phyloP scores from a whole-genome alignment of 2,329 filamentous ascomycete species.

The Zalaria obscura region DNA sequence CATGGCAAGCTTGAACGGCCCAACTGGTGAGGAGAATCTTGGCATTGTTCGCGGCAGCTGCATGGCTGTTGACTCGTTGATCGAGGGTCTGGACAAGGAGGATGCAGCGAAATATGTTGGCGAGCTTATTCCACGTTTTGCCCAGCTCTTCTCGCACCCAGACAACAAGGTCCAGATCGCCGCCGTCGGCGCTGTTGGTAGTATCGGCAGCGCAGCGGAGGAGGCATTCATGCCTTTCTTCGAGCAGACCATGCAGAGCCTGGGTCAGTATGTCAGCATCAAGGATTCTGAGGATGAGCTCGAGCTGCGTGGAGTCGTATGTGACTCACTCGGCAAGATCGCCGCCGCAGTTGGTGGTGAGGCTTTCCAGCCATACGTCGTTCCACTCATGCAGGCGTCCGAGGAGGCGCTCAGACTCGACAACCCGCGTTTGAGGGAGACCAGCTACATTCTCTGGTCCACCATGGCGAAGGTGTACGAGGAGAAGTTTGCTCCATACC shows the following conservation, averaged over 20 bases:
- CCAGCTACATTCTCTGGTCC: slow-evolving; percentile 94
- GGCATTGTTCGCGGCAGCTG: slow-evolving; percentile 83
- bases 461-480: slow-evolving; percentile 88
- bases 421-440: slow-evolving; percentile 84
- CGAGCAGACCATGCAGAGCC: slow-evolving; percentile 74
- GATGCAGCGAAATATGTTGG: slow-evolving; percentile 71
- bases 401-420: slow-evolving; percentile 82
- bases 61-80: slow-evolving; percentile 79
- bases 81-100: slow-evolving; percentile 68
- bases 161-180: slow-evolving; percentile 84
- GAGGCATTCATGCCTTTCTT: slow-evolving; percentile 84
- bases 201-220: slow-evolving; percentile 75
- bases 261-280: slow-evolving; percentile 69
- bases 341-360: slow-evolving; percentile 74
- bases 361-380: slow-evolving; percentile 81
- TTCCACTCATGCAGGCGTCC: slow-evolving; percentile 79
- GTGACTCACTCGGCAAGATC: slow-evolving; percentile 87
- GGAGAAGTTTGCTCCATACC: slow-evolving; percentile 65
- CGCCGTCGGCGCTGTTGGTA: slow-evolving; percentile 77
- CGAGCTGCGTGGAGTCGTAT: slow-evolving; percentile 75
- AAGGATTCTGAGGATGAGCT: slow-evolving; percentile 86
- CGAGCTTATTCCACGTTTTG: slow-evolving; percentile 73
- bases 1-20: slow-evolving; percentile 47
- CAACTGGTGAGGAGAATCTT: slow-evolving; percentile 58
- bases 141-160: slow-evolving; percentile 66